These are phyloP conservation scores for Podila epicladia DNA, from an alignment of 192 early-diverging fungal species.

Conservation along the genomic window DNA sequence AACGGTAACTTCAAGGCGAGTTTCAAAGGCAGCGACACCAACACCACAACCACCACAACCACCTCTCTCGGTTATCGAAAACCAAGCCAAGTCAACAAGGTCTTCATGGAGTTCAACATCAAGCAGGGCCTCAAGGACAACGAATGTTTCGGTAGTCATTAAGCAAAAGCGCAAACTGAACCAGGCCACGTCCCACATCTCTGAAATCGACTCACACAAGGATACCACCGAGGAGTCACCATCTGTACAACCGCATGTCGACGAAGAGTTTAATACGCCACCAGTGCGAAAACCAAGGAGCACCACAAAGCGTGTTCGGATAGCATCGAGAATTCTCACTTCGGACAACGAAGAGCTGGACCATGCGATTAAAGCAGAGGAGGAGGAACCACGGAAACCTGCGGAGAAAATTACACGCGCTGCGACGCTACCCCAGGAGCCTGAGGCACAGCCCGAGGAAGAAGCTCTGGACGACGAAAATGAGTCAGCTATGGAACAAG, in stretches of 20 bases:
- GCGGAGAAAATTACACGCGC: too few species aligned
- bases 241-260: neutral
- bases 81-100: too few species aligned
- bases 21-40: neutral
- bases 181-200: neutral
- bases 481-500: too few species aligned
- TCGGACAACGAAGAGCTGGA: neutral
- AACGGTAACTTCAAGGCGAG: neutral
- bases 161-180: constrained; percentile 17
- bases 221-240: neutral
- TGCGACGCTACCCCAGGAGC: too few species aligned
- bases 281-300: neutral
- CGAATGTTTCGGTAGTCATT: constrained; percentile 6
- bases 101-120: too few species aligned
- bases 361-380: neutral
- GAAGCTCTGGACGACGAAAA: too few species aligned
- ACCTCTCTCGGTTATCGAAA: neutral
- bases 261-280: neutral
- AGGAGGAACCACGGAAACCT: neutral
- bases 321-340: neutral
- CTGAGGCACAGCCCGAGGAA: too few species aligned
- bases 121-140: neutral
- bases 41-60: neutral
- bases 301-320: neutral
- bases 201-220: too few species aligned